Evolutionary conservation across 2,329 filamentous ascomycete species (phyloP).

Genomic region (Trichoderma koningii): DNA sequence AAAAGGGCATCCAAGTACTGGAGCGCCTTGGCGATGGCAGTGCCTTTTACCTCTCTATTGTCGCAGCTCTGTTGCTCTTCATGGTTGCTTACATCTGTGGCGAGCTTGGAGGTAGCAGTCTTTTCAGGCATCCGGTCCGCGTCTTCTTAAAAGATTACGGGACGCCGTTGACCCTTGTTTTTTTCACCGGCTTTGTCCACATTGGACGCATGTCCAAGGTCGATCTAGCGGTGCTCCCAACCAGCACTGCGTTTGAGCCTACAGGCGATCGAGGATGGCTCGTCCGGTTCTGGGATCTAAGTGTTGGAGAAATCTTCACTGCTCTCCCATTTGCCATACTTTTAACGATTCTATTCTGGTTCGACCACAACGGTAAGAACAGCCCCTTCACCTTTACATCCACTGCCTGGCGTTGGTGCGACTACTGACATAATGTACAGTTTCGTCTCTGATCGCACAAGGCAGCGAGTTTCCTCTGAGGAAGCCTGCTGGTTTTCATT

Average conservation of each 20-base stretch:
- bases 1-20: constrained; percentile 87
- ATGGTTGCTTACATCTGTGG: constrained; percentile 74
- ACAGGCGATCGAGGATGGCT: constrained; percentile 75
- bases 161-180: constrained; percentile 77
- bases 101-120: constrained; percentile 66
- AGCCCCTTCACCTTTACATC: not conserved
- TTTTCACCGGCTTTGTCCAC: constrained; percentile 88
- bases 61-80: constrained; percentile 75
- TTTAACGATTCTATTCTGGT: constrained; percentile 83
- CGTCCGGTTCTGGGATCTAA: constrained; percentile 78
- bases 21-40: constrained; percentile 68
- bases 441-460: constrained; percentile 76
- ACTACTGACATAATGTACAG: constrained; percentile 49
- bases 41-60: constrained; percentile 77
- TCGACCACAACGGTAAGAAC: constrained; percentile 76
- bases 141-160: constrained; percentile 90
- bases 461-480: constrained; percentile 79
- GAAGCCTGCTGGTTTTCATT: constrained; percentile 83
- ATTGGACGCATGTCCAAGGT: constrained; percentile 79
- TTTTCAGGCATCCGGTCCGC: constrained; percentile 74
- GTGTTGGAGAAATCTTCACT: constrained; percentile 72
- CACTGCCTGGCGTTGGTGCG: not conserved
- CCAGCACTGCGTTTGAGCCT: constrained; percentile 75
- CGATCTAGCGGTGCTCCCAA: constrained; percentile 70
- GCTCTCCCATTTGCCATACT: constrained; percentile 85